phyloP scores from a whole-genome alignment of 345 rosid species.

The Eutrema heterophyllum region DNA sequence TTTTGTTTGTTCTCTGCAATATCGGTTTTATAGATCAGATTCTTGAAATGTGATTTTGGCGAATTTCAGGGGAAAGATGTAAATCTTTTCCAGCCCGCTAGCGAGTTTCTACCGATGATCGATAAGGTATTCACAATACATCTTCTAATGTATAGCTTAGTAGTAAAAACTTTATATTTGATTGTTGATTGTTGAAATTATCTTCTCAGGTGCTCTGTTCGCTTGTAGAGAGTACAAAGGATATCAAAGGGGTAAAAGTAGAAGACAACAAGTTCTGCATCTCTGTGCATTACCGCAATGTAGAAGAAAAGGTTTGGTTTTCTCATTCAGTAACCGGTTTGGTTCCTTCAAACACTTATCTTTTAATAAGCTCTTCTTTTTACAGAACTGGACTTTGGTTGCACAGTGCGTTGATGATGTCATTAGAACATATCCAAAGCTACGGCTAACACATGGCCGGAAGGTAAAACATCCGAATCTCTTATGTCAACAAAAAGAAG shows the following conservation, averaged over 20 bases:
- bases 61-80: conserved; percentile 55
- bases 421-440: conserved; percentile 46
- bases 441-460: conserved; percentile 68
- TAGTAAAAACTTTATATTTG: background rate
- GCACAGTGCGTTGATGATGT: conserved; percentile 51
- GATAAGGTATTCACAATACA: conserved; percentile 39
- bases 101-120: conserved; percentile 69
- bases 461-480: conserved; percentile 44
- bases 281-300: conserved; percentile 95
- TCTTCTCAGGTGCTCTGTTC: conserved; percentile 53
- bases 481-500: background rate
- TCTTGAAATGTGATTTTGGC: background rate
- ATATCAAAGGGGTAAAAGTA: conserved; percentile 66
- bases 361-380: background rate
- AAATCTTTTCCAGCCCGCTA: conserved; percentile 74
- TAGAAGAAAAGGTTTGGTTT: conserved; percentile 51
- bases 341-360: background rate
- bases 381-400: conserved; percentile 58
- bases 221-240: conserved; percentile 56
- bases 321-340: background rate
- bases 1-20: background rate
- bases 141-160: background rate
- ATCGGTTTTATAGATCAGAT: background rate
- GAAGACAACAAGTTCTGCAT: conserved; percentile 90
- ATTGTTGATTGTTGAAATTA: background rate